A percentile compares a stretch with the other conserved stretches of the same genome.
Evolutionary conservation across 2,329 filamentous ascomycete genomes (phyloP).

Genomic region (Penicillium hesseltinei): DNA sequence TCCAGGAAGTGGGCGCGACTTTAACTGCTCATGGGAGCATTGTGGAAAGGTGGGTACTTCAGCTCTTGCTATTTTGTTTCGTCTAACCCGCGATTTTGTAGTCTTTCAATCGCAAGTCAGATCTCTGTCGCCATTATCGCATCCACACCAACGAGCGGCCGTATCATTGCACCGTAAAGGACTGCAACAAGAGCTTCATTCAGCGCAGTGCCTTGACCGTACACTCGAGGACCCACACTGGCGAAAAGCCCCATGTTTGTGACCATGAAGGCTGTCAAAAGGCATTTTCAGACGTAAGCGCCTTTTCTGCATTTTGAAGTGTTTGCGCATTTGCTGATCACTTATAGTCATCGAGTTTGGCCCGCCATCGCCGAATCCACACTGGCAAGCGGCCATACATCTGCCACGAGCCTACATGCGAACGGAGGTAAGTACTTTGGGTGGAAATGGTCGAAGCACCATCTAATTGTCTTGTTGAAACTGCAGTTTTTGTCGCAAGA

Average conservation of each 20-base stretch:
- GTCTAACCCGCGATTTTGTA: slow-evolving; percentile 19
- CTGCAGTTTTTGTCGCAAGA: slow-evolving; percentile 42
- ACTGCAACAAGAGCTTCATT: slow-evolving; percentile 50
- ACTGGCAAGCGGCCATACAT: slow-evolving; percentile 43
- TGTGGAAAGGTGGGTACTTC: slow-evolving; percentile 42
- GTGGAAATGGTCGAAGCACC: neutral
- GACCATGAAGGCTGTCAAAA: slow-evolving; percentile 45
- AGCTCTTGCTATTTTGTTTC: neutral
- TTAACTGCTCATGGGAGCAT: slow-evolving; percentile 45
- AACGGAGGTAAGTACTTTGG: slow-evolving; percentile 33
- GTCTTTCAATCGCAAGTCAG: slow-evolving; percentile 51
- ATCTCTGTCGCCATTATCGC: slow-evolving; percentile 47
- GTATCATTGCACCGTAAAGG: slow-evolving; percentile 46
- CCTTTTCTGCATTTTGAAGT: neutral
- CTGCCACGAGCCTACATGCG: slow-evolving; percentile 41
- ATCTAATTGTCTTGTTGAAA: slow-evolving; percentile 6
- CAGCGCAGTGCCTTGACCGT: slow-evolving; percentile 50
- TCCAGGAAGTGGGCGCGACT: slow-evolving; percentile 43
- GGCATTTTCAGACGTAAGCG: slow-evolving; percentile 45
- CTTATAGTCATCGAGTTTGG: slow-evolving; percentile 40
- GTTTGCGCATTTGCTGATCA: slow-evolving; percentile 5
- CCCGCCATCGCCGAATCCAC: slow-evolving; percentile 42
- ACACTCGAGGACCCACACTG: slow-evolving; percentile 45
- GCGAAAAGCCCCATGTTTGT: slow-evolving; percentile 46
- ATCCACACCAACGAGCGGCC: slow-evolving; percentile 51